Conservation (phyloP, 345 rosid genomes). For the Rhodomyrtus tomentosa region DNA sequence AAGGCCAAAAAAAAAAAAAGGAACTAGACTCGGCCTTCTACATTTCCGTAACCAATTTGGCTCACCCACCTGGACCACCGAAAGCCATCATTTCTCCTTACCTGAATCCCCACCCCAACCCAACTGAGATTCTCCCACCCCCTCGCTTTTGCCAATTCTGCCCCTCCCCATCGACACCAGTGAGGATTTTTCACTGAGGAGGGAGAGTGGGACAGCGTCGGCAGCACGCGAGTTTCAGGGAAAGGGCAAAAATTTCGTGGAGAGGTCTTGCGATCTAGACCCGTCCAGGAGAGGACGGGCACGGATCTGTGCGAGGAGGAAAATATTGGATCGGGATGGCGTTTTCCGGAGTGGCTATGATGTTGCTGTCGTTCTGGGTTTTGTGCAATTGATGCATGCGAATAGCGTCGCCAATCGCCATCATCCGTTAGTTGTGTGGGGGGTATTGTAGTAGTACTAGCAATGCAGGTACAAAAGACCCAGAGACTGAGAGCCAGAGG, state of each 20-base stretch:
- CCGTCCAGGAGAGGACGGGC: background rate
- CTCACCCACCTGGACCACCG: background rate
- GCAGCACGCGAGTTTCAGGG: background rate
- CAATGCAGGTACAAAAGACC: background rate
- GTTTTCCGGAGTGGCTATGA: background rate
- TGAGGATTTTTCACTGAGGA: background rate
- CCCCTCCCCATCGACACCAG: slow-evolving; percentile 19
- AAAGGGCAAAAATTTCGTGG: background rate
- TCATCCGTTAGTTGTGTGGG: slow-evolving; percentile 46
- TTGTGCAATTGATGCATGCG: background rate
- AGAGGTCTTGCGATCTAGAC: background rate
- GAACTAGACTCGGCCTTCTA: background rate
- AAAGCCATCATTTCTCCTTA: slow-evolving; percentile 11
- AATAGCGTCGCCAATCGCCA: slow-evolving; percentile 34
- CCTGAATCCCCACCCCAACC: background rate
- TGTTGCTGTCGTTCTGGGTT: background rate
- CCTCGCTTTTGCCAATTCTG: background rate
- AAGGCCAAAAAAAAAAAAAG: too few relatives aligned
- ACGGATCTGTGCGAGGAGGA: background rate
- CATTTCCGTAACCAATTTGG: background rate
- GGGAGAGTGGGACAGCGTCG: background rate
- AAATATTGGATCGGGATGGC: background rate
- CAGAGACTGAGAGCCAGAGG: background rate
- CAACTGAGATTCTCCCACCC: background rate
- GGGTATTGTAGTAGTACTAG: slow-evolving; percentile 2